Base-by-base conservation (phyloP, 495 filamentous ascomycete genomes). In the Trichoderma orchidacearum region DNA sequence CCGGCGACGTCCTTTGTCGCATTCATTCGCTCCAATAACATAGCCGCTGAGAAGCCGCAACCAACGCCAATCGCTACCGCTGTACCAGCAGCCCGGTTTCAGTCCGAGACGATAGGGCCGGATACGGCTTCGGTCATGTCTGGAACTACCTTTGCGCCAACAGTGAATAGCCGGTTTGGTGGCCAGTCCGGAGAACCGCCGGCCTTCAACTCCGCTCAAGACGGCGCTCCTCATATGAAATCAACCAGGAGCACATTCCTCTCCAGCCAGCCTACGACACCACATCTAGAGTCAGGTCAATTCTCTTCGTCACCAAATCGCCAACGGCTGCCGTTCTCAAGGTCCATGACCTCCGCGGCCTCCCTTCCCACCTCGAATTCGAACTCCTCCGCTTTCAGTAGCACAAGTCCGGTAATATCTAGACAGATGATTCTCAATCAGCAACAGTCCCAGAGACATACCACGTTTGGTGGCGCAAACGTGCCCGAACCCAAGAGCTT, bases 1-100 rank as follows among this genome's bases (percentile, higher is more conserved):
- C 72, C 69, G 5, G 76, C 77, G 0, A 74, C 75, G 55, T 70
- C 68, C 0, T 80, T 80, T n/a, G 59, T 80, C 13, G 72, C 70
- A 8, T 80, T 79, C 54, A 74, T 78, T 30, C 68, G 73, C 13
- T 75, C 75, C 12, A 73, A 76, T 60, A 75, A 75, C 55, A 61
- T 77, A 8, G 59, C 41, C 23, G 41, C 41, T 25, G 18, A 48
- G 41, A 48, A 48, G 15, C 21, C 41, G 3, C 41, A 48, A 5
- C 41, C 21, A 23, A 8, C 41, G 17, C 41, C 41, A 48, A 27
- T 48, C 27, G 18, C 21, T 6, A 48, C 41, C 27, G 9, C 41
- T 25, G 41, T 48, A 48, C 41, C 41, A 25, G 41, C 41, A 25
- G 11, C 41, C 6, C 41, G 13, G 8, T 7, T 25, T 13, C 31